Base-by-base conservation (phyloP, 129 eudicot genomes). In the Lactuca sativa region DNA sequence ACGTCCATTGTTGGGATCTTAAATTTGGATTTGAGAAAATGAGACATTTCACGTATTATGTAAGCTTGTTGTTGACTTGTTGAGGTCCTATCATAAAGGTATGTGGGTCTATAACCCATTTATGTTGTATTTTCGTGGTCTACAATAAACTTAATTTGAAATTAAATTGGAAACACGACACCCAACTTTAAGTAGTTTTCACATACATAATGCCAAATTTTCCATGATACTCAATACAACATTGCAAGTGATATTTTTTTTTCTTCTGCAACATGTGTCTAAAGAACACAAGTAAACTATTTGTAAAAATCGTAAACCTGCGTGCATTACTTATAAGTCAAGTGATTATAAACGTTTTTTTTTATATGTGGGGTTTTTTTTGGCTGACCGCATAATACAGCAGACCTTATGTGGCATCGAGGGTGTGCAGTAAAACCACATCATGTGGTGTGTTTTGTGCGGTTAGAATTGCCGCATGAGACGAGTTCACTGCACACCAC, bases 101-200 rank as follows among this genome's bases (percentile, higher is more conserved):
- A 44, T 57, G 79, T 56, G 67, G 78, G 79, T 65, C 72, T 74
- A 56, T 56, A 32, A n/a, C 34, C 13, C 53, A 66, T 66, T 66
- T 43, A 31, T 56, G 59, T 56, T 57, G 67, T 65, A 58, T 66
- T 43, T 66, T 11, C 16, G 57, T 47, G 67, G 40, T 38, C 51
- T 55, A 18, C 17, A 34, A 54, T 16, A 15, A 34, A 33, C 32
- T 48, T 18, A 41, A 36, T 59, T 66, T 44, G 4, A 56, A 66
- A 38, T 25, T 15, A 13, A 66, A 57, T 17, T 75, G 55, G 73
- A 75, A 49, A 75, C 79, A 75, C n/a, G 34, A 57, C 68, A 15
- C 66, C 79, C 72, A 47, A 9, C 54, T 66, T 57, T 57, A 57
- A 51, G 53, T 57, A 57, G 61, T 30, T 64, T 64, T 74, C 71